Base-by-base conservation (phyloP, 1,284 basidiomycete species). In the Austroboletus niveus region DNA sequence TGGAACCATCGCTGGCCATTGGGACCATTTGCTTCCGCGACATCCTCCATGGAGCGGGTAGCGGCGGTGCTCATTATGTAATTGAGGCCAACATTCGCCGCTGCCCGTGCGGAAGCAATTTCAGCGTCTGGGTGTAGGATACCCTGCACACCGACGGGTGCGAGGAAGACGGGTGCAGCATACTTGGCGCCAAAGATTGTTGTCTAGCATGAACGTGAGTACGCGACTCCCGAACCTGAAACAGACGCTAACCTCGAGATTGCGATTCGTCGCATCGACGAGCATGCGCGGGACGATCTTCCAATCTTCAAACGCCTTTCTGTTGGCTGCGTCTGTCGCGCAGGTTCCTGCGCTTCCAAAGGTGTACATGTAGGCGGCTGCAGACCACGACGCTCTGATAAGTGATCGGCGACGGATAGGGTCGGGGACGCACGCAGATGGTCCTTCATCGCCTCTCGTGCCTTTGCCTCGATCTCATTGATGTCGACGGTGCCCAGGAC, bases 201-300 rank as follows among this genome's bases (percentile, higher is more conserved):
- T 3, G 79, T 84, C 85, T 87, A 14, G 38, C 11, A 40, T 7
- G 14, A 11, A 34, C 32, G 32, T 9, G 32, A 9, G 10, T 34
- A 34, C 22, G 22, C 22, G 32, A 6, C 32, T 14, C n/a, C 8
- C 4, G 12, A 34, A 17, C 5, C 0, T 24, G 22, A 24, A 34
- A 45, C 6, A n/a, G 9, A 30, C 14, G 53, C 32, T 9, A 75
- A 85, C 86, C 65, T 85, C 80, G 14, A 91, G 72, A 57, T 74
- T 80, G 17, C 89, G 79, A 9, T 69, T 63, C 3, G 82, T 83
- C 0, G 80, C 84, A 58, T 90, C 75, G n/a, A 82, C 80, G 42
- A 92, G 76, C 87, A 92, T 86, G 5, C 87, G 81, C 3, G 91
- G 90, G 17, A 88, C 73, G 59, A 89, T 82, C 40, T 75, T 77